These are phyloP conservation scores for Alternaria sp. DNA, from an alignment of 2,329 filamentous ascomycete species.

Conservation along the genomic window DNA sequence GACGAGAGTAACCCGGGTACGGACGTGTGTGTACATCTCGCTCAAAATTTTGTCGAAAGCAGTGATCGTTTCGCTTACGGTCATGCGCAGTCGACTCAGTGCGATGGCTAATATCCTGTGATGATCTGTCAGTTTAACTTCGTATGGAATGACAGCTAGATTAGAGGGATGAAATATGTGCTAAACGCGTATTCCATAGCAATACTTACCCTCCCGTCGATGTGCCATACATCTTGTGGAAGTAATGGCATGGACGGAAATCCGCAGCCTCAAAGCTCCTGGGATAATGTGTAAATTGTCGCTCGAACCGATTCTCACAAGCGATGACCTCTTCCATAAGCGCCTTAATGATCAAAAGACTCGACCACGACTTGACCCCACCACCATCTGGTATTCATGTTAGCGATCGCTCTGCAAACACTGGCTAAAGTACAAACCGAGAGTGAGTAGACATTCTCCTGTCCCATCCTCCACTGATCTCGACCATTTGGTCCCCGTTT, in stretches of 20 bases:
- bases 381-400: background rate
- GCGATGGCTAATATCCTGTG: no score
- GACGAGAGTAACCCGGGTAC: no score
- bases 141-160: no score
- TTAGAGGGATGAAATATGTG: no score
- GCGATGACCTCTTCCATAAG: background rate
- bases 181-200: no score
- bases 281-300: background rate
- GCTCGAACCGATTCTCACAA: background rate
- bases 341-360: background rate
- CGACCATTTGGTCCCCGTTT: no score
- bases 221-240: background rate
- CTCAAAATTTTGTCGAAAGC: no score
- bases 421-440: background rate
- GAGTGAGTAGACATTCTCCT: background rate
- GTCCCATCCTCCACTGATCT: no score
- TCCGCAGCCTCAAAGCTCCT: background rate
- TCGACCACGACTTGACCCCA: background rate
- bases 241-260: background rate
- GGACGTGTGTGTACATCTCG: no score
- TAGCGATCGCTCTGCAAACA: background rate
- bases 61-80: fast-evolving
- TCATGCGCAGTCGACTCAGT: no score
- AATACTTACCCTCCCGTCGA: background rate
- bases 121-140: no score